Evolutionary conservation across 2,329 filamentous ascomycete genomes (phyloP).

Genomic region (Penicillium sp.): DNA sequence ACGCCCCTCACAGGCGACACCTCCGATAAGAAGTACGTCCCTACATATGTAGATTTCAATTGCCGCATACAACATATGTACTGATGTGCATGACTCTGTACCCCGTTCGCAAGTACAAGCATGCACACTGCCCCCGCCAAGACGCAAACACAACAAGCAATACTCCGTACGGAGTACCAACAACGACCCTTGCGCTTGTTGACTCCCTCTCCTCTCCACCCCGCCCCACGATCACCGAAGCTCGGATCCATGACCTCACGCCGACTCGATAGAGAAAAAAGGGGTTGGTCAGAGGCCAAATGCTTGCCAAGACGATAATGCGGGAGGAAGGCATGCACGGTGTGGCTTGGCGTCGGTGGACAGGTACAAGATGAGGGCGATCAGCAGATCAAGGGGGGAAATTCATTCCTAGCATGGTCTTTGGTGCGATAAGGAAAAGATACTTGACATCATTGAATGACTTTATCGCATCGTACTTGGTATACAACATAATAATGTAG

Average conservation of each 20-base stretch:
- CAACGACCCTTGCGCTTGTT: constrained; percentile 11
- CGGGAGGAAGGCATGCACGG: constrained; percentile 28
- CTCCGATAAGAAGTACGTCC: not conserved
- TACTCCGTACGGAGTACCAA: constrained; percentile 2
- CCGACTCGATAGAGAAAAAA: not conserved
- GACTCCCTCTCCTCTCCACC: constrained; percentile 8
- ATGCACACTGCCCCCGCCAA: constrained; percentile 20
- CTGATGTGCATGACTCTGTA: not conserved
- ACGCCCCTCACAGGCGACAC: not conserved
- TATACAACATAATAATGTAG: not conserved
- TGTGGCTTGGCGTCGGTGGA: constrained; percentile 23
- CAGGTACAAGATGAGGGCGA: constrained; percentile 7
- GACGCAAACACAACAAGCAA: constrained; percentile 9
- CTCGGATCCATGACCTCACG: not conserved
- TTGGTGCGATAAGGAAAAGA: not conserved
- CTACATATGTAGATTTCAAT: not conserved
- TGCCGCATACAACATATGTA: not conserved
- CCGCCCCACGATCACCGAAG: constrained; percentile 10
- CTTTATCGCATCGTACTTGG: not conserved
- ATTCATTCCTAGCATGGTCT: not conserved
- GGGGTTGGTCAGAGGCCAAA: constrained; percentile 7
- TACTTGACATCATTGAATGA: constrained; percentile 7
- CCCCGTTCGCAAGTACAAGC: not conserved
- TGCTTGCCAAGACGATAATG: constrained; percentile 28
- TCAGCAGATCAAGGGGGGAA: constrained; percentile 14